Conservation (phyloP, 768 basidiomycete genomes). For the Rickenella mellea region DNA sequence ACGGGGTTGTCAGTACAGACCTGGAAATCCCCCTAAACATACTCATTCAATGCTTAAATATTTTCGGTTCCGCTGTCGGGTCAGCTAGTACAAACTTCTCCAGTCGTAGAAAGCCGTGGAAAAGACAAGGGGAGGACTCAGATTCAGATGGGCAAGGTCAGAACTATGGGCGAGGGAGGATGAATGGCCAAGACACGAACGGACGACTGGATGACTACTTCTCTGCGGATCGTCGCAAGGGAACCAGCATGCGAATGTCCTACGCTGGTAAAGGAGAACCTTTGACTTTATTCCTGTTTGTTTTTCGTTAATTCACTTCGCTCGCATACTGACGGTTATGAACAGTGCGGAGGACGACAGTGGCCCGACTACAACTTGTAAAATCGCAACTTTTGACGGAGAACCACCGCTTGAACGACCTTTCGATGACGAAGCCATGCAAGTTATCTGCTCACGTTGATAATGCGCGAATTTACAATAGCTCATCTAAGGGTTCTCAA, state of each 20-base stretch:
- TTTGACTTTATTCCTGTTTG: slow-evolving; percentile 70
- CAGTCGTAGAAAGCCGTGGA: slow-evolving; percentile 34
- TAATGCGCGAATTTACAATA: not conserved
- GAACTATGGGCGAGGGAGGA: slow-evolving; percentile 37
- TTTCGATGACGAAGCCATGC: slow-evolving; percentile 64
- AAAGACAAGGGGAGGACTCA: slow-evolving; percentile 34
- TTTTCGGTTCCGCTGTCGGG: slow-evolving; percentile 74
- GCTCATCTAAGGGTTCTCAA: slow-evolving; percentile 46
- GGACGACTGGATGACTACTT: slow-evolving; percentile 10
- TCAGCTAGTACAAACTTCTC: slow-evolving; percentile 18
- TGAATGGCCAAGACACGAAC: slow-evolving; percentile 22
- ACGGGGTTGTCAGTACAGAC: slow-evolving; percentile 23
- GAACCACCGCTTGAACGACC: slow-evolving; percentile 75
- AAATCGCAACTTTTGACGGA: slow-evolving; percentile 77
- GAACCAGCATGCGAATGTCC: slow-evolving; percentile 78
- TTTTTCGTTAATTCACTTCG: slow-evolving; percentile 8
- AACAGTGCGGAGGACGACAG: slow-evolving; percentile 64
- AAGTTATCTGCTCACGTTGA: slow-evolving; percentile 12
- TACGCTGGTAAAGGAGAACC: slow-evolving; percentile 75
- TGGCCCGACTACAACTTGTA: slow-evolving; percentile 81
- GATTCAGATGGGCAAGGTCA: slow-evolving; percentile 40
- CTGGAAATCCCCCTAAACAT: slow-evolving; percentile 83
- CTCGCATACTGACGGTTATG: not conserved
- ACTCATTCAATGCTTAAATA: slow-evolving; percentile 84
- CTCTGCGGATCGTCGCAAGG: slow-evolving; percentile 26